Evolutionary conservation across 495 filamentous ascomycete genomes (phyloP).

Genomic region (Aspergillus heteromorphus): DNA sequence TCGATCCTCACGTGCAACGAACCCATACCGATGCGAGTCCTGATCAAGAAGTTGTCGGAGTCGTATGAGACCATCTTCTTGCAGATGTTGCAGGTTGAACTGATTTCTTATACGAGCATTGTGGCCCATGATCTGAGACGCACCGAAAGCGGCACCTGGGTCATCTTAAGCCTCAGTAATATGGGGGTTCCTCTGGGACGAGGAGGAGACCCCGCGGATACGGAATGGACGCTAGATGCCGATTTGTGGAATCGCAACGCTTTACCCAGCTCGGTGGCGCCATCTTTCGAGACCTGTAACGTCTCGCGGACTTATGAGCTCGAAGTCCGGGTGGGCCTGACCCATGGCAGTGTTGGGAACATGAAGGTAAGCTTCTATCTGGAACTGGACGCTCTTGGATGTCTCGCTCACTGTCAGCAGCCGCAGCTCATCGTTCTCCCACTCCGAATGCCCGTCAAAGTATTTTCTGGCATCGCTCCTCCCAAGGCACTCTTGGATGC

Average conservation of each 20-base stretch:
- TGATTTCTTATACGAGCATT: constrained; percentile 74
- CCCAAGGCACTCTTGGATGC: constrained; percentile 69
- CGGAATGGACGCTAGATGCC: constrained; percentile 62
- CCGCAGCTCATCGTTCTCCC: constrained; percentile 69
- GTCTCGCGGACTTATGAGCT: constrained; percentile 75
- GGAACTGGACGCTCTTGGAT: background rate
- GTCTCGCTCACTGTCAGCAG: constrained; percentile 28
- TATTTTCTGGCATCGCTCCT: constrained; percentile 89
- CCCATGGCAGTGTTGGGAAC: constrained; percentile 45
- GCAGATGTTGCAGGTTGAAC: constrained; percentile 71
- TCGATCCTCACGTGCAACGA: constrained; percentile 85
- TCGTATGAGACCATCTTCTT: constrained; percentile 60
- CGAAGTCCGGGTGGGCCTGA: constrained; percentile 72
- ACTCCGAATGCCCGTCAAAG: constrained; percentile 68
- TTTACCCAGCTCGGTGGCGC: constrained; percentile 78
- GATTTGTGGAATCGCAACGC: constrained; percentile 61
- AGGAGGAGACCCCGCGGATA: constrained; percentile 52
- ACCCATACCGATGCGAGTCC: constrained; percentile 71
- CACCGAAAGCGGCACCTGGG: constrained; percentile 61
- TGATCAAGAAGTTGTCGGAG: constrained; percentile 68
- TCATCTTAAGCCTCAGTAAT: constrained; percentile 61
- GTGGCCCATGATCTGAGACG: constrained; percentile 64
- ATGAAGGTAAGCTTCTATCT: constrained; percentile 43
- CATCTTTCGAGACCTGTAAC: constrained; percentile 85
- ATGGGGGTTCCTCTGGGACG: constrained; percentile 58